Base-by-base conservation (phyloP, 2,329 filamentous ascomycete genomes). In the Curvularia lunata region DNA sequence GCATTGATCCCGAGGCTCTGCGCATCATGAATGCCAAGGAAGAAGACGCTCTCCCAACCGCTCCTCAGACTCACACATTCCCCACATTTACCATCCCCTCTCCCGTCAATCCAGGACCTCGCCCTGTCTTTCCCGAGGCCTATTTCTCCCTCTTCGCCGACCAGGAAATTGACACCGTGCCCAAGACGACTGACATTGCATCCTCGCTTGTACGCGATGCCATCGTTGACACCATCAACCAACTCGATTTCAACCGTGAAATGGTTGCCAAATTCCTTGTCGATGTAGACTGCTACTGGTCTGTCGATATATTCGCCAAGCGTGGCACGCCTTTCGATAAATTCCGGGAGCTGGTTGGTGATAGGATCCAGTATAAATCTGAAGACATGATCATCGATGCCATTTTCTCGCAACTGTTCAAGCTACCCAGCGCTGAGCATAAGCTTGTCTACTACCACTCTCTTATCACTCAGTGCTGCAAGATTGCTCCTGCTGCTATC, bases 341-440 rank as follows among this genome's bases (percentile, higher is more conserved):
- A 71, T 85, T 99, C 48, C 86, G 89, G 32, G 86, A 88, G 43
- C 71, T 85, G 19, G 74, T 81, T 1, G 88, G 88, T 45, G 83
- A 89, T 18, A 86, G 87, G 63, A 86, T 90, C 13, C 93, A 91
- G 0, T 99, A 95, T 94, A 99, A 99, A 78, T 92, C 95, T 0
- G 95, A 99, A 79, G 95, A 99, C 78, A 90, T 98, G 57, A 91
- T 91, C 3, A 92, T 99, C n/a, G 95, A 99, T 76, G 92, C 94
- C 5, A 92, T 98, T 56, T 99, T 99, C 77, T 96, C 93, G 1
- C 94, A 98, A 77, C 83, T 99, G 41, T 91, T 97, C 73, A 90
- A 92, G 75, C 84, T 99, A 37, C 95, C 95, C 4, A 84, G 83
- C 3, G 87, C 95, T 0, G 92, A 97, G 77, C 92, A 97, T 79